Base-by-base conservation (phyloP, 345 rosid species). In the Lepidium didymum region DNA sequence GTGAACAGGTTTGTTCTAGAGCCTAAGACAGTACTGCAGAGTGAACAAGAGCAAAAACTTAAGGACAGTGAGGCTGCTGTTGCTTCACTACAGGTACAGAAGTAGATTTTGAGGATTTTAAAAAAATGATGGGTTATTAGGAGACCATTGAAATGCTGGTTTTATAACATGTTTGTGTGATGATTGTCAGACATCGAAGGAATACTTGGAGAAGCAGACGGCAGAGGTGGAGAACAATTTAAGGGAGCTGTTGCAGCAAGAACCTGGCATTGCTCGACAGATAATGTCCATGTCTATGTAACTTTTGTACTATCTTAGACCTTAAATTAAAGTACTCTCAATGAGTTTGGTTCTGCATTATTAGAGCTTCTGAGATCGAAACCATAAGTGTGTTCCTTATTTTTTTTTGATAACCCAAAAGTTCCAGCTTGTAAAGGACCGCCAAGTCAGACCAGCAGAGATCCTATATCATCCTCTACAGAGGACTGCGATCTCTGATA, bases 221-320 rank as follows among this genome's bases (percentile, higher is more conserved):
- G 79, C 81, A 12, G 99, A 91, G 77, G 90, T 86, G 27, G 96
- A 91, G 84, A 87, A 65, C 84, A 91, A 89, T 81, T 72, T 86
- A 79, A 83, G 77, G 84, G 99, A 91, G 84, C 87, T 95, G 66
- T 76, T 95, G 72, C 93, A 86, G 75, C 97, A 94, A 77, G 99
- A 91, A 76, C 96, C 96, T 0, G 91, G 87, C 76, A 86, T 87
- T 23, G 93, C 94, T 69, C 88, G 79, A 33, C 96, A 89, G 74
- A 89, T 89, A 37, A 86, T 95, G 96, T 85, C 96, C 54, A 87
- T 91, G 92, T 75, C 77, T 45, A 81, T 79, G 76, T 76, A 76
- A 51, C 47, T 55, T 29, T 35, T 44, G 31, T 47, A 8, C 18
- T 10, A 4, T 56, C 18, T 21, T 2, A 42, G 18, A 35, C 23